Percentiles rank a stretch among this genome's conserved stretches.
phyloP scores from a whole-genome alignment of 306 rosid genomes.

The Citrullus mucosospermus region DNA sequence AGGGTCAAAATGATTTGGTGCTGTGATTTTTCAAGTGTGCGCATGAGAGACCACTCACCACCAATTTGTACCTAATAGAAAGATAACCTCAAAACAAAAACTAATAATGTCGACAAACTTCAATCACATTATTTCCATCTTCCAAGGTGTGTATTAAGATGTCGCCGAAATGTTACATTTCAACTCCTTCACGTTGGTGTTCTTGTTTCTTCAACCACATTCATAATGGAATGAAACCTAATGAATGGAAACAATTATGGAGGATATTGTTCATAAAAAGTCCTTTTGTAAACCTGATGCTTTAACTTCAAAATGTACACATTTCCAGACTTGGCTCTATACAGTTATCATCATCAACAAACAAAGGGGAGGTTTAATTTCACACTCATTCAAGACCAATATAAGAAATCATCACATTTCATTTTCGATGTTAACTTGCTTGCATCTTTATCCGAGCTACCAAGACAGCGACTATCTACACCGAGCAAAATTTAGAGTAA shows the following conservation, averaged over 20 bases:
- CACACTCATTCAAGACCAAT: background rate
- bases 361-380: background rate
- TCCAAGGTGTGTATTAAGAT: background rate
- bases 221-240: background rate
- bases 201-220: background rate
- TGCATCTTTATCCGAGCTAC: background rate
- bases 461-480: background rate
- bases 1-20: background rate
- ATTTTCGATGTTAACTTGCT: background rate
- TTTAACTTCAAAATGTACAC: background rate
- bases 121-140: background rate
- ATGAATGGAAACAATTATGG: background rate
- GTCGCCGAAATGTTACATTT: background rate
- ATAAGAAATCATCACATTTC: background rate
- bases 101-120: background rate
- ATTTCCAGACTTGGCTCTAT: background rate
- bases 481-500: slow-evolving; percentile 7
- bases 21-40: background rate
- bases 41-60: background rate
- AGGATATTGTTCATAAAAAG: too few relatives aligned
- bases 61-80: background rate
- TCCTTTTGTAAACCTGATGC: background rate
- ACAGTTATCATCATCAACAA: background rate
- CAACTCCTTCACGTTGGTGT: background rate
- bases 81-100: background rate